phyloP scores from a whole-genome alignment of 1,284 basidiomycete genomes.

The Naganishia cerealis region DNA sequence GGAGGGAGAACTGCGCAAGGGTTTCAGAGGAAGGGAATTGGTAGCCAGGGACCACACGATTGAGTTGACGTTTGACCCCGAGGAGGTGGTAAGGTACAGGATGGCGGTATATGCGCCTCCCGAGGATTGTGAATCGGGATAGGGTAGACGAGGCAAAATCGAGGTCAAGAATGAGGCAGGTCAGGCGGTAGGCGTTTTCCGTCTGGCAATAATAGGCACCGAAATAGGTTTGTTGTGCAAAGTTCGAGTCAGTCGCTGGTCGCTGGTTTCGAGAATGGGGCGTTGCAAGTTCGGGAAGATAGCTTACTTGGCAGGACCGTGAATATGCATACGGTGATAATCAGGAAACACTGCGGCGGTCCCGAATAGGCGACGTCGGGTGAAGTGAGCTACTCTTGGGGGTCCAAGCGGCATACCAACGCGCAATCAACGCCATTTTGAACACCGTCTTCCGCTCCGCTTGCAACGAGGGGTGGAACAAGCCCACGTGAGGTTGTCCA shows the following conservation, averaged over 20 bases:
- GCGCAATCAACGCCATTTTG: conserved; percentile 40
- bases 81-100: conserved; percentile 30
- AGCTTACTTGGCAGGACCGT: conserved; percentile 5
- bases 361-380: neutral
- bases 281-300: neutral
- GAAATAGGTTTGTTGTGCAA: conserved; percentile 45
- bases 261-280: neutral
- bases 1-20: conserved; percentile 19
- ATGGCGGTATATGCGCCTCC: conserved; percentile 43
- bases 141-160: conserved; percentile 43
- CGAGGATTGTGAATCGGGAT: conserved; percentile 14
- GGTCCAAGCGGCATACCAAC: conserved; percentile 13
- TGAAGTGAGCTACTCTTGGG: neutral
- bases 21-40: conserved; percentile 15
- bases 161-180: conserved; percentile 41
- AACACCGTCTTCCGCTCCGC: conserved; percentile 41
- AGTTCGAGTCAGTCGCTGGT: conserved; percentile 11
- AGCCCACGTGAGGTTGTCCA: conserved; percentile 38
- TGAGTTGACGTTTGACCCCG: conserved; percentile 11
- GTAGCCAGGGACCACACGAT: conserved; percentile 26
- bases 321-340: conserved; percentile 25
- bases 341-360: neutral
- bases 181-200: conserved; percentile 28
- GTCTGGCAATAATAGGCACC: conserved; percentile 36
- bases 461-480: conserved; percentile 39